Base-by-base conservation (phyloP, 306 rosid genomes). In the Castanea sativa region DNA sequence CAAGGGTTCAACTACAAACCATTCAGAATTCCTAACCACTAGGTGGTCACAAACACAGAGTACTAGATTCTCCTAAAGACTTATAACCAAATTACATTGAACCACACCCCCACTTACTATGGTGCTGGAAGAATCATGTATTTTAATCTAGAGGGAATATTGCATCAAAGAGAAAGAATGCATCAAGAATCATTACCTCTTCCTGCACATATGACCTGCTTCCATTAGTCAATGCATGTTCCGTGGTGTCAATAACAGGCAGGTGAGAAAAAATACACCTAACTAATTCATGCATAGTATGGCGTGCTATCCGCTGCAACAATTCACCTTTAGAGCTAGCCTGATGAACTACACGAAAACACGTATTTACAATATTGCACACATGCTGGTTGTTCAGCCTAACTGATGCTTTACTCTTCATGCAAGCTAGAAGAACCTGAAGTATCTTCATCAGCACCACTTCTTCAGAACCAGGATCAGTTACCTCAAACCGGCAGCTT, bases 321-420 rank as follows among this genome's bases (percentile, higher is more conserved):
- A 92, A 81, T 87, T 96, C 99, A 2, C 99, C 93, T 83, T 96
- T 96, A 63, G 86, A 55, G 73, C 96, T 92, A 18, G 99, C 96
- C 84, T 96, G 99, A 86, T 96, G 98, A 80, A 93, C 98, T 82
- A 96, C 91, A 20, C 98, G 96, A 77, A 90, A 93, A 85, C 98
- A 93, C 16, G 99, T 90, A 87, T 96, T 96, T 75, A 96, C 96
- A 77, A 96, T 90, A 79, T 93, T 90, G 90, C 99, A 96, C 80
- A 91, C 98, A 83, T 96, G 96, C 79, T 96, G 99, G 84, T 96
- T 96, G 83, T 97, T 93, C 90, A 96, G 76, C 96, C 88, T 86
- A 33, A 85, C 81, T 73, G 98, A 96, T 41, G 97, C 96, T 81
- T 90, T 93, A 80, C 93, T 91, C 90, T 92, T 96, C 98, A 96